Percentiles rank a stretch among this genome's conserved stretches.
Evolutionary conservation across 2,329 filamentous ascomycete genomes (phyloP).

Genomic region (Fusarium hainanense): DNA sequence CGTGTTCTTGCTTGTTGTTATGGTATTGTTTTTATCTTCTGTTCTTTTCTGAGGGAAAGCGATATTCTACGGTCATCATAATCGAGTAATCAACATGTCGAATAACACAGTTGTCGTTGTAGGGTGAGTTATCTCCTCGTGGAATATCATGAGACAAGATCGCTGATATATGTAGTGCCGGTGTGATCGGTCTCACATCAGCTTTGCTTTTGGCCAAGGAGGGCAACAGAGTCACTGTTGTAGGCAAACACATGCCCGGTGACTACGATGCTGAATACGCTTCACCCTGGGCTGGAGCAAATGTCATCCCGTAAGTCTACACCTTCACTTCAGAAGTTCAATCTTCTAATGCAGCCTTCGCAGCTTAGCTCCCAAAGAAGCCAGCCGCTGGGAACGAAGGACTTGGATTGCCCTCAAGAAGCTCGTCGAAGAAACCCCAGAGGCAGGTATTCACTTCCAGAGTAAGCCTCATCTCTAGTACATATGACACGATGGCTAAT

Average conservation of each 20-base stretch:
- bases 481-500: too few relatives aligned
- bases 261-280: constrained; percentile 93
- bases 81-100: not conserved
- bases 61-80: fast-evolving
- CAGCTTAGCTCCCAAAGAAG: constrained; percentile 53
- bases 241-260: constrained; percentile 91
- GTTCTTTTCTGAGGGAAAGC: not conserved
- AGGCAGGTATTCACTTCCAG: constrained; percentile 85
- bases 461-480: constrained; percentile 52
- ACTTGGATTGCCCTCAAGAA: constrained; percentile 73
- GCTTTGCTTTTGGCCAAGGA: constrained; percentile 60
- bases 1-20: not conserved
- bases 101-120: constrained; percentile 16
- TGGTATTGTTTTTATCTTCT: not conserved
- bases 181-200: constrained; percentile 63
- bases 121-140: not conserved
- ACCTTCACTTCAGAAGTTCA: fast-evolving
- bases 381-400: constrained; percentile 68
- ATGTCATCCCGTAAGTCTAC: constrained; percentile 73
- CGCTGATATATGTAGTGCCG: constrained; percentile 52
- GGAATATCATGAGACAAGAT: fast-evolving
- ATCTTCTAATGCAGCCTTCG: constrained; percentile 35
- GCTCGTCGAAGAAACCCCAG: constrained; percentile 72
- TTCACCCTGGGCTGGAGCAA: constrained; percentile 89
- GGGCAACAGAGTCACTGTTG: constrained; percentile 70